Conservation (phyloP, 495 filamentous ascomycete species). For the Hyaloscypha finlandica region DNA sequence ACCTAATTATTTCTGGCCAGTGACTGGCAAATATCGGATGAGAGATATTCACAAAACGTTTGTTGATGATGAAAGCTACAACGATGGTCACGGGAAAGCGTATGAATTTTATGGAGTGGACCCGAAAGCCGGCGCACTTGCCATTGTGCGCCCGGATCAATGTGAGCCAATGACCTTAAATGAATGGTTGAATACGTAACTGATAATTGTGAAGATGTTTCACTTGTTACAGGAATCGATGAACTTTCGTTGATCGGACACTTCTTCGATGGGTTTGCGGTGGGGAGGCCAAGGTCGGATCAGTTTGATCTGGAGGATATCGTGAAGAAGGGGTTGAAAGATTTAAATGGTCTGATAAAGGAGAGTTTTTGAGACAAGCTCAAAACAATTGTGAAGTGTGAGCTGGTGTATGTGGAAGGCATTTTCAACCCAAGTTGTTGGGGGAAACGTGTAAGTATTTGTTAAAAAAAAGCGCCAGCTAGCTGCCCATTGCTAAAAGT, state of each 20-base stretch:
- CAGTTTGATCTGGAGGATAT: constrained; percentile 8
- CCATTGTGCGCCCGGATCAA: constrained; percentile 69
- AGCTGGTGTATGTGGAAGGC: too few species aligned
- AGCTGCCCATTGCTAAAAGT: too few species aligned
- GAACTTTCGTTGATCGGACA: constrained; percentile 40
- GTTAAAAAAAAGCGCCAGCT: too few species aligned
- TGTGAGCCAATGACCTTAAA: constrained; percentile 43
- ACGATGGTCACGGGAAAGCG: constrained; percentile 62
- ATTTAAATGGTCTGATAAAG: constrained; percentile 9
- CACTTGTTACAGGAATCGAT: constrained; percentile 28
- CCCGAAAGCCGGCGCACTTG: constrained; percentile 52
- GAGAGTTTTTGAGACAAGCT: neutral
- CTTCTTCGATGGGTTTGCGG: constrained; percentile 39
- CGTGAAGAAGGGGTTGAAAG: neutral
- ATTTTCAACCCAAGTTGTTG: too few species aligned
- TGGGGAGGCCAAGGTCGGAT: constrained; percentile 5
- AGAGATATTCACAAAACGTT: constrained; percentile 64
- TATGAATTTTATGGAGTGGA: constrained; percentile 64
- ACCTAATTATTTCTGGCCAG: constrained; percentile 59
- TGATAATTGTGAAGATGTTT: constrained; percentile 32
- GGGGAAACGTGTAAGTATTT: too few species aligned
- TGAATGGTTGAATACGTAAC: neutral
- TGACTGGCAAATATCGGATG: constrained; percentile 59
- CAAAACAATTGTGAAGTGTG: too few species aligned
- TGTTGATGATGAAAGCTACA: constrained; percentile 68